phyloP scores from a whole-genome alignment of 805 yeast species.

The Kazachstania martiniae region DNA sequence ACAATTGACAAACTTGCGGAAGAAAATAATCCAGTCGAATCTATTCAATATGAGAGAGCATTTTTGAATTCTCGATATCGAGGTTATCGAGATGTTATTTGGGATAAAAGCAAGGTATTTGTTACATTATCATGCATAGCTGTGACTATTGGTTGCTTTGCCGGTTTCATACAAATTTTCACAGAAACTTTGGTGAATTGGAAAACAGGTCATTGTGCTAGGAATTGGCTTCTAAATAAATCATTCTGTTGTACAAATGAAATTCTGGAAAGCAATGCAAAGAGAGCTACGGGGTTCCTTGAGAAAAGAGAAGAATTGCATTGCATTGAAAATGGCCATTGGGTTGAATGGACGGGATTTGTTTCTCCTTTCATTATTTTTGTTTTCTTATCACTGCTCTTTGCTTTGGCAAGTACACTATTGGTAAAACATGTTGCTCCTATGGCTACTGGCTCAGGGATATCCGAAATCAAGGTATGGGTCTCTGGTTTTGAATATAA shows the following conservation, averaged over 20 bases:
- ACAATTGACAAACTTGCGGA: conserved; percentile 61
- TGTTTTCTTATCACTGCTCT: conserved; percentile 44
- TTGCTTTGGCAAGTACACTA: conserved; percentile 56
- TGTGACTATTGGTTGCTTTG: conserved; percentile 64
- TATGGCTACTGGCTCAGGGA: conserved; percentile 94
- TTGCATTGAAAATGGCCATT: conserved; percentile 42
- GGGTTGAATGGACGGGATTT: conserved; percentile 55
- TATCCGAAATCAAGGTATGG: conserved; percentile 90
- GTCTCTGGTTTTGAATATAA: conserved; percentile 74
- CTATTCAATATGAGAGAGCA: conserved; percentile 2
- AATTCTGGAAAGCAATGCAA: conserved; percentile 33
- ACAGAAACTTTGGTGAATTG: conserved; percentile 81
- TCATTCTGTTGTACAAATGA: conserved; percentile 56
- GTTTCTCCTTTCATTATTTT: conserved; percentile 44
- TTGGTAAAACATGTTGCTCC: conserved; percentile 70
- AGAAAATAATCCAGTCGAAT: conserved; percentile 41
- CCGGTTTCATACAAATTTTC: conserved; percentile 68
- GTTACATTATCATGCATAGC: conserved; percentile 70
- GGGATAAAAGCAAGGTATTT: conserved; percentile 38
- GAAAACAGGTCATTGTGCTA: conserved; percentile 67
- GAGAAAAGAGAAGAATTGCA: conserved; percentile 25
- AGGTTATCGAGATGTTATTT: conserved; percentile 10
- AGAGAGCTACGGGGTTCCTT: conserved; percentile 15
- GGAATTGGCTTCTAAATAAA: conserved; percentile 57
- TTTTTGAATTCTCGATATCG: conserved; percentile 5